Conservation (phyloP, 2,329 filamentous ascomycete genomes). For the Alternaria panax region DNA sequence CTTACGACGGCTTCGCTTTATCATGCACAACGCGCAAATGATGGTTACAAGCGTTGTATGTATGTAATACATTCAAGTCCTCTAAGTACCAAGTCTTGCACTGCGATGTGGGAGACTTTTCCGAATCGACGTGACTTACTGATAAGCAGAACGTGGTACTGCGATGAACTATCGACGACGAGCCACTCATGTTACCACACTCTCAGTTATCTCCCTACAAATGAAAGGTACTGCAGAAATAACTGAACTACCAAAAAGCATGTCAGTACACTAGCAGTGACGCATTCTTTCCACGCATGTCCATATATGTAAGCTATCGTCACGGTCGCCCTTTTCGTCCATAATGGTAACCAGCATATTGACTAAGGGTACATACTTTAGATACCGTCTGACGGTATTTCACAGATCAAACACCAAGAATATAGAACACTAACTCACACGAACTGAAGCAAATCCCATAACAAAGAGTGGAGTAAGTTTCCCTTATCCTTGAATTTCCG, state of each 20-base stretch:
- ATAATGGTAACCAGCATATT: background rate
- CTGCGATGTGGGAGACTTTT: no score
- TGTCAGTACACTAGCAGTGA: background rate
- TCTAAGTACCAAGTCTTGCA: background rate
- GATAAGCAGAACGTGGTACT: no score
- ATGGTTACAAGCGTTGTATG: background rate
- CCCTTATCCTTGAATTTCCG: background rate
- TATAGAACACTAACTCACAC: background rate
- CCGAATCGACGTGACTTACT: no score
- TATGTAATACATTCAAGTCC: background rate
- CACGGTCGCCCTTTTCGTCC: background rate
- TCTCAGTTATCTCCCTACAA: no score
- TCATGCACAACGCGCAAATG: background rate
- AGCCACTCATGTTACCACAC: no score
- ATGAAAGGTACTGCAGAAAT: no score
- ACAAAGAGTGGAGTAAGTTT: background rate
- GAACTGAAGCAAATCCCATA: background rate
- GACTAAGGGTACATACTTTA: background rate
- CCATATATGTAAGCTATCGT: background rate
- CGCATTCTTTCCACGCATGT: background rate
- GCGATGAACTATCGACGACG: no score
- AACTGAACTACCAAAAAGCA: background rate
- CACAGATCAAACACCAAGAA: background rate
- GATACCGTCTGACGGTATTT: background rate
- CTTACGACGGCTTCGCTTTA: background rate